Evolutionary conservation across 495 filamentous ascomycete genomes (phyloP), one percentile per base, ranked within the genome.

Genomic region (Monascus purpureus): DNA sequence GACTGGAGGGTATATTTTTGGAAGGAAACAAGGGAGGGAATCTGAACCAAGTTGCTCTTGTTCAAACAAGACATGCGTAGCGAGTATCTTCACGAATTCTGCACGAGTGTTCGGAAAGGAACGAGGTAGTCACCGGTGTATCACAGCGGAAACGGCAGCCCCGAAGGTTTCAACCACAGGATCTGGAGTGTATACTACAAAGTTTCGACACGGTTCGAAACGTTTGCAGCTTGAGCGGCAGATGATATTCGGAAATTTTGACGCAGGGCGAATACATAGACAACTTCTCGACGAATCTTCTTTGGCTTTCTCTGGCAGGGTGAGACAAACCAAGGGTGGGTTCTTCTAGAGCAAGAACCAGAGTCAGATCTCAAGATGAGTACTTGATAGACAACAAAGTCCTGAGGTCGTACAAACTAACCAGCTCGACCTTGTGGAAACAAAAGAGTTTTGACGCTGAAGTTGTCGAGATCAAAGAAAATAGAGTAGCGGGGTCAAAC

Each of bases 151-250:
- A 28, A 38, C 17, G 37, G 44, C 20, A 48, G 37, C 39, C 40
- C 9, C 32, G 18, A 39, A 36, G 46, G 42, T 58, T 52, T 85
- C 80, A 93, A 68, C 85, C 86, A 78, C 87, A 86, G 43, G 78
- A 80, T 57, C 72, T 75, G 47, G 80, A 74, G 58, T 81, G 70
- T 52, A 70, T 73, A 67, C 80, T 81, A 78, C 82, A 78, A 72
- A 75, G 80, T 79, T 78, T 87, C 68, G 79, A 70, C 73, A 73
- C 68, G 75, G 73, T 78, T 73, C 82, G 82, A 81, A 92, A 86
- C 69, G 76, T 61, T 73, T 84, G 82, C 83, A 86, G 82, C 82
- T 80, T 78, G 68, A 80, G 72, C 68, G 82, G 80, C 72, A 82
- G 77, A 59, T 77, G 75, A 75, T 82, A 72, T 75, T 76, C 67